phyloP scores from a whole-genome alignment of 305 asterid species.

The Fraxinus paxiana region DNA sequence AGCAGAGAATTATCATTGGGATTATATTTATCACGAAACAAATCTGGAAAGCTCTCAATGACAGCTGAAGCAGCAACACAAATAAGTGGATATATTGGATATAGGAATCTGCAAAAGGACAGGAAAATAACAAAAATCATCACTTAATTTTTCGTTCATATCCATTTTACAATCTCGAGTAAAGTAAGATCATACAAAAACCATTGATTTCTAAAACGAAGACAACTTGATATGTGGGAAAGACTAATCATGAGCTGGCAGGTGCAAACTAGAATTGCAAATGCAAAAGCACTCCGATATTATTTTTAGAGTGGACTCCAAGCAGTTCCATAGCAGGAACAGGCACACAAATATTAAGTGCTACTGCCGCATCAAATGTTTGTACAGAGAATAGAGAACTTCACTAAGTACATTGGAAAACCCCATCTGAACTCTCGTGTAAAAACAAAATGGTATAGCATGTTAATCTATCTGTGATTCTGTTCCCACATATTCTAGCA shows the following conservation, averaged over 20 bases:
- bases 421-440: neutral
- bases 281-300: neutral
- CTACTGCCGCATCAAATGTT: neutral
- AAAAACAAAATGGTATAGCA: neutral
- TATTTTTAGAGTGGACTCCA: neutral
- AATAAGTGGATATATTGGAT: slow-evolving; percentile 93
- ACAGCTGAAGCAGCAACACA: slow-evolving; percentile 98
- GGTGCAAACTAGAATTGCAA: neutral
- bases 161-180: slow-evolving; percentile 19
- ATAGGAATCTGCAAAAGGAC: slow-evolving; percentile 71
- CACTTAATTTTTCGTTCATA: slow-evolving; percentile 17
- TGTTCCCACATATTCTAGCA: neutral
- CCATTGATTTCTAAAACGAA: neutral
- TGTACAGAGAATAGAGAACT: neutral
- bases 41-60: slow-evolving; percentile 88
- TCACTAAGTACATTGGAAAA: neutral
- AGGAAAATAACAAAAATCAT: slow-evolving; percentile 21
- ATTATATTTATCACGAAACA: slow-evolving; percentile 67
- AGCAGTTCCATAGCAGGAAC: neutral
- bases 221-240: neutral
- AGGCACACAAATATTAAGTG: neutral
- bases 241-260: neutral
- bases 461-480: neutral
- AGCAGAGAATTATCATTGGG: slow-evolving; percentile 49
- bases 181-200: neutral